phyloP scores from a whole-genome alignment of 2,329 filamentous ascomycete species.

The Dactylellina parvicollis region DNA sequence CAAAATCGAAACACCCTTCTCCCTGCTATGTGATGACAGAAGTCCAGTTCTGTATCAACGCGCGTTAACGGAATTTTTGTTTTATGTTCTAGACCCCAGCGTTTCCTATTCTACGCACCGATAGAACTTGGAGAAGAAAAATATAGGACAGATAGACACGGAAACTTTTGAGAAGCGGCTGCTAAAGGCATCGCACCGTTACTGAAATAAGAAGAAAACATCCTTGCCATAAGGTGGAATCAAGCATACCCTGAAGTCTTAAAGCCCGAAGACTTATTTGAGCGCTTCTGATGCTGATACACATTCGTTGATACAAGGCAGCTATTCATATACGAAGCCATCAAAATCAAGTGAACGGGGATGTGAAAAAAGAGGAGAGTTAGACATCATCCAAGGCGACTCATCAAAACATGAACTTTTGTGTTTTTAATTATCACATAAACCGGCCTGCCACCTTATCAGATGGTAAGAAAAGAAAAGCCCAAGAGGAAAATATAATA shows the following conservation, averaged over 20 bases:
- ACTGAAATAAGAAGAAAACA: slow-evolving; percentile 5
- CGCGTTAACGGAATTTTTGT: no score
- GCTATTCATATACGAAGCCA: neutral
- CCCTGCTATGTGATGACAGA: neutral
- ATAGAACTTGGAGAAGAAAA: neutral
- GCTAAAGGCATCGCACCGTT: slow-evolving; percentile 37
- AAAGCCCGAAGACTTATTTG: slow-evolving; percentile 7
- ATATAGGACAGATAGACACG: no score
- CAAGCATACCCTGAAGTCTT: neutral
- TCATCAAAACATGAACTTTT: slow-evolving; percentile 47
- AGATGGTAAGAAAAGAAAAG: slow-evolving; percentile 7
- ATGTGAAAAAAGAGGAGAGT: neutral
- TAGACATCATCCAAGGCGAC: slow-evolving; percentile 3
- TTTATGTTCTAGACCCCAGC: neutral
- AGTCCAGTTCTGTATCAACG: slow-evolving; percentile 1
- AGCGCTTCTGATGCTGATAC: neutral
- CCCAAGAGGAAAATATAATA: neutral
- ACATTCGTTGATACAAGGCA: slow-evolving; percentile 7
- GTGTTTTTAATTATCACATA: slow-evolving; percentile 32
- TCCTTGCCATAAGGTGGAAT: neutral
- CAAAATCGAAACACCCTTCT: no score
- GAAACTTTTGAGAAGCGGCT: neutral
- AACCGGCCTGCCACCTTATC: slow-evolving; percentile 7
- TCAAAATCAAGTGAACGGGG: neutral
- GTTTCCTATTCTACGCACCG: neutral